Evolutionary conservation across 352 stramenopile genomes (phyloP), one percentile per base, ranked within the genome.

Genomic region (Hyaloperonospora arabidopsidis): DNA sequence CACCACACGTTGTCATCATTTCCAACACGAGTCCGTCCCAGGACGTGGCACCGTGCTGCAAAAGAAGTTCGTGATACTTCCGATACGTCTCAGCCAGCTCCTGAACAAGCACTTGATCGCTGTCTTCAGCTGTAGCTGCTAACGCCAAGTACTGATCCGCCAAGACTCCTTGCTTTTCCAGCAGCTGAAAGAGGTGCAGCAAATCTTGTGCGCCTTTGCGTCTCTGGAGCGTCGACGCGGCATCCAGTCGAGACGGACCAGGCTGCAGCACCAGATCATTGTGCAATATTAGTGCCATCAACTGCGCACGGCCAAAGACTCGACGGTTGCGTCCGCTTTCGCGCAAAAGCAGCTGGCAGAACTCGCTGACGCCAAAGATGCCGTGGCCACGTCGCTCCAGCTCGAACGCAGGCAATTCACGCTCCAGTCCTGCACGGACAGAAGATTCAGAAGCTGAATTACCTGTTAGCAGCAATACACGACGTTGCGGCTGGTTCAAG

Each of bases 11-110:
- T n/a, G 36, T 40, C 46, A 84, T 43, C 23, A 79, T 58, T 14
- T 90, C 76, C 35, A 89, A 45, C 43, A 89, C 70, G 1, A 79
- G 44, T 7, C 80, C 79, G 43, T 89, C 70, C 77, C 81, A 90
- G 3, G 84, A 87, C 32, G 67, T 77, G 35, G 79, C 55, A 21
- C 76, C 52, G 49, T 89, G 69, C 45, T 74, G 63, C 8, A 63
- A 45, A 40, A 89, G 48, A 5, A 93, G 55, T 15, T 76, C 43
- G 5, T 74, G 68, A 29, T 89, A 91, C 18, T 59, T 54, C 10
- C 29, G 32, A 22, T 91, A 91, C 7, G 61, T 69, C 19, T 75
- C 52, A 2, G 76, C 75, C 14, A 89, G 52, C 10, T 74, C 54
- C 29, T 38, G 47, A 32, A 8, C 25, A 32, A 32, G 25, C 25